Base-by-base conservation (phyloP, 2,329 filamentous ascomycete genomes). In the Exophiala dermatitidis region DNA sequence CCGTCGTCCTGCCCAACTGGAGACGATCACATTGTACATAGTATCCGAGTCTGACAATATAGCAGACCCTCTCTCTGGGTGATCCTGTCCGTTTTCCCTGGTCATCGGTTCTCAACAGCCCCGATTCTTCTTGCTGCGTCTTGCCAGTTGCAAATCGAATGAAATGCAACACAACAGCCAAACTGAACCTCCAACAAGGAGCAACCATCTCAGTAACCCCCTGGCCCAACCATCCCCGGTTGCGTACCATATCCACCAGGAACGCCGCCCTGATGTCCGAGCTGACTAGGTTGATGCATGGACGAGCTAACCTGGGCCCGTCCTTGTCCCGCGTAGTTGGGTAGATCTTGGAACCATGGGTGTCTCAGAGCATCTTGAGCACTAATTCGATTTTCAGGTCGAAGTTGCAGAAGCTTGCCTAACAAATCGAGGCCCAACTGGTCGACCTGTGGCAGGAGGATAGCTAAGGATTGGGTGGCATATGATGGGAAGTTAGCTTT, bases 401-500 rank as follows among this genome's bases (percentile, higher is more conserved):
- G 82, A 50, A 97, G 75, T 69, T 97, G 91, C 31, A 98, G 81
- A 88, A 98, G 95, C 57, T 86, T 81, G 65, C 86, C 84, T 60
- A 98, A 77, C 46, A 98, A 75, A 67, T 95, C 90, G 64, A 98
- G 82, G 5, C 91, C 93, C 7, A 86, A 75, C 12, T 83, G 82
- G 65, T 98, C 93, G 64, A 98, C 89, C 66, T 95, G 88, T 0
- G 89, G 90, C 28, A 98, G 77, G 60, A 97, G 93, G 54, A 85
- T 80, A 19, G 87, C 80, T 50, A 97, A 76, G 63, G 96, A 90
- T 68, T 96, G 90, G 1, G 93, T 95, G 9, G 88, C 87, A 69
- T 93, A 97, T 68, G 95, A 88, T 61, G 93, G 90, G 73, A 95
- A 95, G 56, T 85, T 95, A 45, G 84, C 81, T 77, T 97, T 96